Percentiles rank a stretch among this genome's conserved stretches.
phyloP scores from a whole-genome alignment of 352 stramenopile genomes.

The Aphanomyces astaci region DNA sequence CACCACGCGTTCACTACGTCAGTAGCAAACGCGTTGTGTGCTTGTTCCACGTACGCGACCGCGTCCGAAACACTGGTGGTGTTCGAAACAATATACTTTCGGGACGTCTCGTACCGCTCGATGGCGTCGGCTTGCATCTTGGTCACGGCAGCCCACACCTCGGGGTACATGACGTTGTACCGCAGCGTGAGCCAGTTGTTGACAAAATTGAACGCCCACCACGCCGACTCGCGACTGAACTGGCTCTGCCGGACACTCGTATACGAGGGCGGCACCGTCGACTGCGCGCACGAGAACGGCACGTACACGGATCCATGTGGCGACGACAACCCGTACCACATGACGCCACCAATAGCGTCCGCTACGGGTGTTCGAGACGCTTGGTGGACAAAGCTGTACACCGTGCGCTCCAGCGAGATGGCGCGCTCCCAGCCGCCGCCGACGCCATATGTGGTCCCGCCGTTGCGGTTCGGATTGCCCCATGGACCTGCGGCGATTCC shows the following conservation, averaged over 20 bases:
- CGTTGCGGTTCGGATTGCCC: conserved; percentile 79
- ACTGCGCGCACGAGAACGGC: conserved; percentile 23
- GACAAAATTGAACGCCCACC: conserved; percentile 32
- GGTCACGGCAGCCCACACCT: conserved; percentile 14
- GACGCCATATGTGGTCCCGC: conserved; percentile 42
- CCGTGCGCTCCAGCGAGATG: conserved; percentile 89
- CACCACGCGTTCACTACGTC: conserved; percentile 50
- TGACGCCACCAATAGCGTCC: conserved; percentile 15
- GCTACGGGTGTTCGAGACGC: conserved; percentile 17
- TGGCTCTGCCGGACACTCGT: conserved; percentile 14
- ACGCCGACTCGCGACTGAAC: conserved; percentile 26
- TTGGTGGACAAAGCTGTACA: conserved; percentile 76
- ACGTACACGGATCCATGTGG: conserved; percentile 22
- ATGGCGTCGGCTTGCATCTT: conserved; percentile 6
- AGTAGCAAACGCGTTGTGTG: conserved; percentile 16
- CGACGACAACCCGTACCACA: conserved; percentile 18
- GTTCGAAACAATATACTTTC: not conserved
- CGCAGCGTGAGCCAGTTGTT: conserved; percentile 31
- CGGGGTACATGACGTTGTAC: conserved; percentile 26
- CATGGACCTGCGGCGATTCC: conserved; percentile 83
- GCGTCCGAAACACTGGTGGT: not conserved
- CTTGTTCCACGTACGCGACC: not conserved
- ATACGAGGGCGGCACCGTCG: conserved; percentile 17
- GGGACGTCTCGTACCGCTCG: conserved; percentile 4
- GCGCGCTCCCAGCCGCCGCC: conserved; percentile 76